Evolutionary conservation across 176 grass and related monocot species (phyloP).

Genomic region (Sorghum bicolor): DNA sequence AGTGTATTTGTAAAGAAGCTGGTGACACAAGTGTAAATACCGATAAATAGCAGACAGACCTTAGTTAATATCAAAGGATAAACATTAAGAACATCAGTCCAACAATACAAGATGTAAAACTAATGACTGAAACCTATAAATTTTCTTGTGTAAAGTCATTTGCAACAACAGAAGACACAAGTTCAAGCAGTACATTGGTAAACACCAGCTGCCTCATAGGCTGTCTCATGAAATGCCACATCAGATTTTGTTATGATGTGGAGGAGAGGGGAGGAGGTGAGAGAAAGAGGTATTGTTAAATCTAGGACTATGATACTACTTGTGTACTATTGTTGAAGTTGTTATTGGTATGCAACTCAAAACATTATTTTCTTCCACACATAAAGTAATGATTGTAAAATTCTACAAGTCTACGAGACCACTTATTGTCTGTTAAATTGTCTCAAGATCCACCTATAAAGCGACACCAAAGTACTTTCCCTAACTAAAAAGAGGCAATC

Average conservation of each 20-base stretch:
- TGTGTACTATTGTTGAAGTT: no score
- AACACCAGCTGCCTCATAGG: not conserved
- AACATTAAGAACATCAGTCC: constrained; percentile 13
- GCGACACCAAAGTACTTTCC: not conserved
- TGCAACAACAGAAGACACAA: not conserved
- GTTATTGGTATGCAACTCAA: no score
- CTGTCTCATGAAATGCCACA: not conserved
- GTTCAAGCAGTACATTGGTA: not conserved
- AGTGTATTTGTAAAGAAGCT: constrained; percentile 98
- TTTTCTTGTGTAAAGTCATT: not conserved
- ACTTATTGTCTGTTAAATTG: no score
- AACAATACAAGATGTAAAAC: not conserved
- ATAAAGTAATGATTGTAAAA: no score
- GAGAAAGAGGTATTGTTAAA: no score
- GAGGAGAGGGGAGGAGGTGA: no score
- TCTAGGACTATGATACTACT: no score
- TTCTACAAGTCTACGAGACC: no score
- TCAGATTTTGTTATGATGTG: no score
- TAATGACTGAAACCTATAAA: not conserved
- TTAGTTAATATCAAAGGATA: constrained; percentile 8
- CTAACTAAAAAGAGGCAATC: not conserved
- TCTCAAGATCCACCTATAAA: not conserved
- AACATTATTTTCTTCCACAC: no score
- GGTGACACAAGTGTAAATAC: constrained; percentile 24
- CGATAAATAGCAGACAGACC: constrained; percentile 4